Evolutionary conservation across 352 stramenopile genomes (phyloP).

Genomic region (Blastocystis sp.): DNA sequence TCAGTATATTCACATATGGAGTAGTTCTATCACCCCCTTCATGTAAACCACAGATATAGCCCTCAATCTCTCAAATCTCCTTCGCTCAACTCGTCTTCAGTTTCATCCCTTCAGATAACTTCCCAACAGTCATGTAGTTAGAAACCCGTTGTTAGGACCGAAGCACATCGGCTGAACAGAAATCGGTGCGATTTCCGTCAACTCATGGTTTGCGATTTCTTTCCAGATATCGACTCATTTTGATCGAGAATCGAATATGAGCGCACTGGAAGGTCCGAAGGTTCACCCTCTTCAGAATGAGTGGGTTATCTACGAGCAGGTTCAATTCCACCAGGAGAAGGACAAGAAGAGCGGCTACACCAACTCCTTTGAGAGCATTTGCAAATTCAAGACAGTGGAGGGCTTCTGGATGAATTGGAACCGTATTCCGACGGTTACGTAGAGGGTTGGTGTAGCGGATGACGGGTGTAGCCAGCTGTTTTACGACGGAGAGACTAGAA

Average conservation of each 20-base stretch:
- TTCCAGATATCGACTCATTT: neutral
- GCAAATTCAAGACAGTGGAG: constrained; percentile 45
- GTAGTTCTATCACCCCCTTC: neutral
- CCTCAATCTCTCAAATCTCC: neutral
- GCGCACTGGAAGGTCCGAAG: constrained; percentile 17
- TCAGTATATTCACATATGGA: neutral
- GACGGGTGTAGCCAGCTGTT: constrained; percentile 54
- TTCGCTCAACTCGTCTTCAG: neutral
- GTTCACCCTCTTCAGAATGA: constrained; percentile 43
- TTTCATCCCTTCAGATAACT: no score
- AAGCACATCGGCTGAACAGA: neutral
- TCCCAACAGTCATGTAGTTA: no score
- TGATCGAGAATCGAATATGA: neutral
- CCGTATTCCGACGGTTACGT: constrained; percentile 45
- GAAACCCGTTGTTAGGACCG: neutral
- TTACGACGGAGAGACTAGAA: constrained; percentile 65
- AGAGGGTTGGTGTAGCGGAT: neutral
- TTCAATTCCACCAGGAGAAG: constrained; percentile 61
- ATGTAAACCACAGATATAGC: neutral
- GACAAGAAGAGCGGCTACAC: constrained; percentile 58
- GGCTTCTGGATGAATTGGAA: constrained; percentile 69
- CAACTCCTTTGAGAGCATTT: constrained; percentile 62
- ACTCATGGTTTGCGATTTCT: neutral
- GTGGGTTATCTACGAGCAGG: constrained; percentile 67
- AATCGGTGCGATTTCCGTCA: neutral